Evolutionary conservation across 2,329 filamentous ascomycete species (phyloP).

Genomic region (Xylaria sp.): DNA sequence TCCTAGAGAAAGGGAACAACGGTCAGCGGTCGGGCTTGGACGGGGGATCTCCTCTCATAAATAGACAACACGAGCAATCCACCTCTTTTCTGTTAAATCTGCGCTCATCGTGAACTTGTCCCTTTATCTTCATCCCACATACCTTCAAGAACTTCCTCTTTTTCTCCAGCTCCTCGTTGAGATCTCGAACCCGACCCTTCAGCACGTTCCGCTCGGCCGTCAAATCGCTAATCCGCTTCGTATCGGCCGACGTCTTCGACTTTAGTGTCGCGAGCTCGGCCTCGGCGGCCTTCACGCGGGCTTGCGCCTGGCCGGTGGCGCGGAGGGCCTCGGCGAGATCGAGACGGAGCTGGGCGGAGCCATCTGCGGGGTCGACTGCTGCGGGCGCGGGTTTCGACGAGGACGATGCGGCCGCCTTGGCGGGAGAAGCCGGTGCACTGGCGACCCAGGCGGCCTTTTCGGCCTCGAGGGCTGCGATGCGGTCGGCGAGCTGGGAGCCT

Average conservation of each 20-base stretch:
- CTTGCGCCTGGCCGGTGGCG: conserved; percentile 62
- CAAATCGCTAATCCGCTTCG: conserved; percentile 55
- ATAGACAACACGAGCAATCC: neutral
- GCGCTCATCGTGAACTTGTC: too few relatives aligned
- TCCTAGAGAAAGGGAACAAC: conserved; percentile 43
- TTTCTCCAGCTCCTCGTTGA: conserved; percentile 76
- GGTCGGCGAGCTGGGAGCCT: conserved; percentile 44
- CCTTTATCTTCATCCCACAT: conserved; percentile 22
- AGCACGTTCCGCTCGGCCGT: conserved; percentile 58
- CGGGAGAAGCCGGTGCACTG: conserved; percentile 16
- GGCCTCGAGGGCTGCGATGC: conserved; percentile 58
- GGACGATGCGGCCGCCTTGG: conserved; percentile 16
- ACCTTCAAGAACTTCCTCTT: conserved; percentile 81
- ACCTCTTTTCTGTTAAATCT: neutral
- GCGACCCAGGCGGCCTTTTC: conserved; percentile 40
- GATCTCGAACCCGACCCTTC: conserved; percentile 64
- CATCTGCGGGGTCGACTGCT: conserved; percentile 20
- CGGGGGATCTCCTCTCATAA: neutral
- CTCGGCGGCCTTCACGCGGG: conserved; percentile 56
- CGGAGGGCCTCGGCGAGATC: conserved; percentile 75
- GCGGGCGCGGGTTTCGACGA: conserved; percentile 24
- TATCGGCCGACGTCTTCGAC: conserved; percentile 53
- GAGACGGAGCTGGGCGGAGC: conserved; percentile 50
- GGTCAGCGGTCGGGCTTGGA: conserved; percentile 3
- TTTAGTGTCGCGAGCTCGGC: conserved; percentile 61